These are phyloP conservation scores for Scedosporium aurantiacum DNA, from an alignment of 2,329 filamentous ascomycete species.

Conservation along the genomic window DNA sequence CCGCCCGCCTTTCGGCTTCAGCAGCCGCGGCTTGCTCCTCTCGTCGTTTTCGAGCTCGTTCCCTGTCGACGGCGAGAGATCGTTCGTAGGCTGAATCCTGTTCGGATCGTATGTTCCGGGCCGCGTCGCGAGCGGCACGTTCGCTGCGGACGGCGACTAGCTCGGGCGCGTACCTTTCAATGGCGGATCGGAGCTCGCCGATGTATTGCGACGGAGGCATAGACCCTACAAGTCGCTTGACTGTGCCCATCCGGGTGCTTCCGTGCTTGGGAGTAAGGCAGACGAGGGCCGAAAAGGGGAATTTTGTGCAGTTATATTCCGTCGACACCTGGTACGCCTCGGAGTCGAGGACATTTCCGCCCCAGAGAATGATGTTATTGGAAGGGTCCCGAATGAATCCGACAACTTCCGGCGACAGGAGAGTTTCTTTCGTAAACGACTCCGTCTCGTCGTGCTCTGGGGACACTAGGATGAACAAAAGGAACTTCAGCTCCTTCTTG, in stretches of 20 bases:
- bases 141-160: conserved; percentile 65
- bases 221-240: conserved; percentile 66
- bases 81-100: conserved; percentile 93
- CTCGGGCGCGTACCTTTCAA: conserved; percentile 65
- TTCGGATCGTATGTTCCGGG: conserved; percentile 70
- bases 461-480: conserved; percentile 79
- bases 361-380: conserved; percentile 83
- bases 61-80: conserved; percentile 76
- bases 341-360: conserved; percentile 81
- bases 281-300: conserved; percentile 77
- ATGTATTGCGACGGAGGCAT: conserved; percentile 61
- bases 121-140: conserved; percentile 67
- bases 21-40: conserved; percentile 62
- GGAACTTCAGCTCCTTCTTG: conserved; percentile 82
- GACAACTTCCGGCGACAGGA: conserved; percentile 64
- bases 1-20: conserved; percentile 52
- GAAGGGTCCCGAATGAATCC: conserved; percentile 61
- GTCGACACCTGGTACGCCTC: conserved; percentile 91
- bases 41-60: conserved; percentile 63
- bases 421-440: conserved; percentile 69
- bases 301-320: conserved; percentile 81
- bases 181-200: conserved; percentile 60
- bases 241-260: conserved; percentile 79
- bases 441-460: conserved; percentile 91
- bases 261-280: conserved; percentile 80